Conservation (phyloP, 140 eudicot species). For the Cichorium intybus region DNA sequence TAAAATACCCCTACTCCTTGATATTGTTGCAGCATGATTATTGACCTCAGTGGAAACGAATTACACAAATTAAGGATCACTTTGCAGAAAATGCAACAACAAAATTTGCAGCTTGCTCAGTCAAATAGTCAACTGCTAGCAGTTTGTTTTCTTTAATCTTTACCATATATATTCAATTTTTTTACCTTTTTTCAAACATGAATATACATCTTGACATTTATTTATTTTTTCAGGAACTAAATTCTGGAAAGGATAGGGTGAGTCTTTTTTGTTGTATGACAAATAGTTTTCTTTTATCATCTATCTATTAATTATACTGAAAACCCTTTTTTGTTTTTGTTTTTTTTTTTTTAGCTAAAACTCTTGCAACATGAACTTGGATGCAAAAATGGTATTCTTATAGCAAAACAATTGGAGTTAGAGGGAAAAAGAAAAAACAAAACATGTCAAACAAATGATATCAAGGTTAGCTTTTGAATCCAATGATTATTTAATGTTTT, state of each 20-base stretch:
- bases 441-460: slow-evolving; percentile 27
- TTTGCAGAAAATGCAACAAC: slow-evolving; percentile 58
- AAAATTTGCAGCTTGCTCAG: slow-evolving; percentile 63
- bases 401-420: slow-evolving; percentile 40
- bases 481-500: background rate
- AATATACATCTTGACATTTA: no score
- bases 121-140: slow-evolving; percentile 54
- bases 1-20: slow-evolving; percentile 5
- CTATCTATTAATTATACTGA: background rate
- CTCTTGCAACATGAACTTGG: slow-evolving; percentile 54
- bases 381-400: slow-evolving; percentile 48
- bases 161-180: background rate
- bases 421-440: slow-evolving; percentile 41
- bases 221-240: slow-evolving; percentile 49
- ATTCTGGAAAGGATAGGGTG: slow-evolving; percentile 65
- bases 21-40: slow-evolving; percentile 40
- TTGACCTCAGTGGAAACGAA: slow-evolving; percentile 57
- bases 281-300: background rate
- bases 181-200: no score
- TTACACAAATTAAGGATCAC: slow-evolving; percentile 51
- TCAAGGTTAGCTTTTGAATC: slow-evolving; percentile 35
- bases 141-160: slow-evolving; percentile 38
- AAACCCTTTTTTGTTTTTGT: background rate
- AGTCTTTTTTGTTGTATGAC: slow-evolving; percentile 9
- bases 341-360: slow-evolving; percentile 37